Base-by-base conservation (phyloP, 2,329 filamentous ascomycete genomes). In the Didymosphaeria variabile region DNA sequence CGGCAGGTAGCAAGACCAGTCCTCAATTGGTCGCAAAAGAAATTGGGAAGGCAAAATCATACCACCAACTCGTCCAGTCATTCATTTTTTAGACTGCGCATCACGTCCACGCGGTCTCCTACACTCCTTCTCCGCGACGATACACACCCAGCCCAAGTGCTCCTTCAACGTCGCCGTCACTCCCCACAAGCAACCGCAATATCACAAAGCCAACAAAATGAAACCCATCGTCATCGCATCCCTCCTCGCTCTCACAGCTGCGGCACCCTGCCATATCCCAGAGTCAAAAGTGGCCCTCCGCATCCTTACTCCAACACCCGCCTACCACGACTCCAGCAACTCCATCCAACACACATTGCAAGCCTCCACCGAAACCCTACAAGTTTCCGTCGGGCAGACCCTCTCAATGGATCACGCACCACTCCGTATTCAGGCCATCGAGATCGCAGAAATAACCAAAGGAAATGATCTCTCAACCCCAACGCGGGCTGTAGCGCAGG, bases 371-470 rank as follows among this genome's bases (percentile, higher is more conserved):
- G 53, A 58, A 21, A 55, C 60, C 29, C 59, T 72, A 26, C 61
- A 59, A 5, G 10, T 70, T n/a, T 38, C 63, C 17, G 62, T 72
- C 3, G 70, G 69, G 4, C 60, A 67, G 40, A 58, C 61, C 5
- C 56, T 71, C 8, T 67, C 66, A 23, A 59, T 71, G 17, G 64
- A 64, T n/a, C 47, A 62, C 31, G 58, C 64, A 2, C 67, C 70
- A 0, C 31, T 69, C 13, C 47, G 51, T 21, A 29, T 69, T 7
- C 67, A 71, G 36, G 67, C 60, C 10, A 50, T 71, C 21, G 63
- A 68, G 44, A 63, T 72, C 9, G 53, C 54, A 2, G 44, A 36
- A 0, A 54, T 68, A 19, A 63, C 49, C 12, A 40, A 61, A 1
- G 60, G 65, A 19, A 56, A 55, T 9, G 60, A 53, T 26, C 23